A percentile compares a stretch with the other conserved stretches of the same genome.
Conservation (phyloP, 805 yeast species). For the Metschnikowia koreensis region DNA sequence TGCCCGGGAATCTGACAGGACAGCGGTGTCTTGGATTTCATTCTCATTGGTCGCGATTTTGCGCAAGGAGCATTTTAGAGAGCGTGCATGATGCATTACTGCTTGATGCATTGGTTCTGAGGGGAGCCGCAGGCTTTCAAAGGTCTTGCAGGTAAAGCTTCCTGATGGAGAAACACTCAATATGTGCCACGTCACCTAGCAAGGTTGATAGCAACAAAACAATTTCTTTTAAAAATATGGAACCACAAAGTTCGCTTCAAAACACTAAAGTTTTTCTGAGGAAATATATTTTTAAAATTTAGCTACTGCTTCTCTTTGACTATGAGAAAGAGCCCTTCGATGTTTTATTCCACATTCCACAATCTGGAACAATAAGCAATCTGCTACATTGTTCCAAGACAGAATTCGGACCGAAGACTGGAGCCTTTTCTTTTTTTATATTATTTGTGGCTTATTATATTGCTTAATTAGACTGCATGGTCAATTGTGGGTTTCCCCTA, state of each 20-base stretch:
- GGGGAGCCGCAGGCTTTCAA: not conserved
- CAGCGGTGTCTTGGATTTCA: not conserved
- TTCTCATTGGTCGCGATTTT: not conserved
- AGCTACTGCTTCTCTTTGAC: too few species aligned
- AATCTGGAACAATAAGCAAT: not conserved
- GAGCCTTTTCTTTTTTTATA: not conserved
- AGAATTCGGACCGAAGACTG: too few species aligned
- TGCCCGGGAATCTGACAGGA: not conserved
- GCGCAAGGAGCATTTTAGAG: not conserved
- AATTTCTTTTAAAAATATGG: not conserved
- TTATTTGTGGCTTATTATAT: not conserved
- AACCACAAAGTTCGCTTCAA: not conserved
- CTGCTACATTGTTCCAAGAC: not conserved
- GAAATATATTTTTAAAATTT: too few species aligned
- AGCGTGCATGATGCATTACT: not conserved
- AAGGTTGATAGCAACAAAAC: not conserved
- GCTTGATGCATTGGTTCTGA: not conserved
- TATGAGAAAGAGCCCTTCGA: too few species aligned
- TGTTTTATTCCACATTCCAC: too few species aligned
- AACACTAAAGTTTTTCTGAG: too few species aligned
- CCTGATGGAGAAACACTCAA: not conserved
- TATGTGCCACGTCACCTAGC: not conserved
- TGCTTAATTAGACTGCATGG: not conserved
- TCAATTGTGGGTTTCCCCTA: too few species aligned
- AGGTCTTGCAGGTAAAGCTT: not conserved